phyloP scores from a whole-genome alignment of 495 filamentous ascomycete genomes.

The Staphylotrichum longicolle region DNA sequence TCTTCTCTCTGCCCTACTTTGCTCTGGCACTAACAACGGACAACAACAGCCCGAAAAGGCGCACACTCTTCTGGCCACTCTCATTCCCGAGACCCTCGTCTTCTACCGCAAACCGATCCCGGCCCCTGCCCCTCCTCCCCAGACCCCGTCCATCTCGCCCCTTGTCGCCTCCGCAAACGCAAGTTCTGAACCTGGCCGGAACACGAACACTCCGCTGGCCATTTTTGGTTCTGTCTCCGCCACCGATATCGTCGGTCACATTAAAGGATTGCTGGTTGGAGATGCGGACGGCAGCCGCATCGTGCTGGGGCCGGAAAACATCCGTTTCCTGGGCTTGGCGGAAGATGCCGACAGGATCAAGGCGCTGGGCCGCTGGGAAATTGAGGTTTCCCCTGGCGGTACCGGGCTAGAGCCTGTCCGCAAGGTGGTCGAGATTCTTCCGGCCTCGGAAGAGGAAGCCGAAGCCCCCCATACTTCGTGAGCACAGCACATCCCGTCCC shows the following conservation, averaged over 20 bases:
- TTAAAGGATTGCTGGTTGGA: conserved; percentile 30
- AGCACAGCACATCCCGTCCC: not conserved
- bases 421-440: conserved; percentile 35
- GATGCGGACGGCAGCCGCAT: conserved; percentile 36
- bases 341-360: conserved; percentile 40
- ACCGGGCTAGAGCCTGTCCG: conserved; percentile 30
- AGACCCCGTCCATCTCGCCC: conserved; percentile 22
- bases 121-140: conserved; percentile 23
- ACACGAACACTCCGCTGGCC: conserved; percentile 10
- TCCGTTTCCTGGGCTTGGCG: conserved; percentile 36
- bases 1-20: not conserved
- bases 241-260: conserved; percentile 33
- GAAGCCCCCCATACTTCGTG: not conserved
- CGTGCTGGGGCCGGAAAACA: conserved; percentile 32
- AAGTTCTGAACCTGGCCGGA: not conserved
- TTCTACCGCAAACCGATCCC: conserved; percentile 70
- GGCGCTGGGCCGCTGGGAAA: conserved; percentile 40
- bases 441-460: conserved; percentile 23
- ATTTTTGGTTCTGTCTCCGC: conserved; percentile 48
- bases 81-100: conserved; percentile 82
- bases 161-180: conserved; percentile 19
- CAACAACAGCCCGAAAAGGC: conserved; percentile 46
- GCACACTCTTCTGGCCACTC: conserved; percentile 83
- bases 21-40: not conserved
- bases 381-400: conserved; percentile 30